Evolutionary conservation across 345 rosid species (phyloP).

Genomic region (Linum tenue): DNA sequence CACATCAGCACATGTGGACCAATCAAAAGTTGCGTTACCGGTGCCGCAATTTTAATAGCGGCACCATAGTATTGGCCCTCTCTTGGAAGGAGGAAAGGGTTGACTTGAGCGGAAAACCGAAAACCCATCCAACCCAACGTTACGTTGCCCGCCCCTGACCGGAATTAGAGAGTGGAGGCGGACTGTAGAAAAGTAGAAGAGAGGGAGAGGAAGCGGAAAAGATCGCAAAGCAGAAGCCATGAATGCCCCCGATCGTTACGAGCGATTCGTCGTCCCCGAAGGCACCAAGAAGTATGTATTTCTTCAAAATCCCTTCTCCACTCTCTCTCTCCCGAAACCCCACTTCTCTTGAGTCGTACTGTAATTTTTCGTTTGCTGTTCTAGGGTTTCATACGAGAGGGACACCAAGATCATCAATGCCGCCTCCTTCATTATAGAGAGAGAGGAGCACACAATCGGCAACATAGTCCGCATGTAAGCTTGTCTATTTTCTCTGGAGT

Average conservation of each 20-base stretch:
- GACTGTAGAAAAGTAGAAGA: too few species aligned
- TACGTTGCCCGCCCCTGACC: too few species aligned
- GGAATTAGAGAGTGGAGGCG: too few species aligned
- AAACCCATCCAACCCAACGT: too few species aligned
- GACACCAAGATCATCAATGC: slow-evolving; percentile 91
- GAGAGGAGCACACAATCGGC: slow-evolving; percentile 83
- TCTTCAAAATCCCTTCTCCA: neutral
- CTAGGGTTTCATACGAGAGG: slow-evolving; percentile 84
- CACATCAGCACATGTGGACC: too few species aligned
- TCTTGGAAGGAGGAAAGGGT: too few species aligned
- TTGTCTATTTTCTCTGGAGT: neutral
- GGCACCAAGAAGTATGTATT: slow-evolving; percentile 58
- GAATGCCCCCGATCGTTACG: slow-evolving; percentile 90
- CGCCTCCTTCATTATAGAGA: slow-evolving; percentile 73
- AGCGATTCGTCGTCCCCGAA: slow-evolving; percentile 86
- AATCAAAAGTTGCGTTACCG: too few species aligned
- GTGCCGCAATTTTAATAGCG: too few species aligned
- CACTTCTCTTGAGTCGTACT: too few species aligned
- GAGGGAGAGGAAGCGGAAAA: neutral
- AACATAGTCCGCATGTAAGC: slow-evolving; percentile 74
- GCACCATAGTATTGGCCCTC: too few species aligned
- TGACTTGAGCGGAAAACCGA: too few species aligned
- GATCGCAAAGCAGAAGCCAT: slow-evolving; percentile 25
- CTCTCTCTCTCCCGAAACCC: neutral
- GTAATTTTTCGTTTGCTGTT: neutral